Evolutionary conservation across 1,284 basidiomycete species (phyloP).

Genomic region (Puccinia hordei): DNA sequence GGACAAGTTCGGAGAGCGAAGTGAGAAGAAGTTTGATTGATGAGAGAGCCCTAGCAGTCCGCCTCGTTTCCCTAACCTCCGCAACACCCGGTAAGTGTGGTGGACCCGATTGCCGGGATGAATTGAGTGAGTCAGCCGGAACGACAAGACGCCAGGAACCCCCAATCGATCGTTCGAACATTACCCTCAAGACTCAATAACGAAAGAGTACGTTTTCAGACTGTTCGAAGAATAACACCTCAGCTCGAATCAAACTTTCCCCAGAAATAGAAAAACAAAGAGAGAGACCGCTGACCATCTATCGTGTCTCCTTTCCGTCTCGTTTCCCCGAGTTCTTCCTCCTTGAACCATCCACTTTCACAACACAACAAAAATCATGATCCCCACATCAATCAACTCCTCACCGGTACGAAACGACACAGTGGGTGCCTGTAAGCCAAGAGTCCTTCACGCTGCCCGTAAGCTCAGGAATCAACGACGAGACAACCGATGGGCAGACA

Average conservation of each 20-base stretch:
- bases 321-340: background rate
- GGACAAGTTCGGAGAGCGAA: too few species aligned
- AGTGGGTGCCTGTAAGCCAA: constrained; percentile 68
- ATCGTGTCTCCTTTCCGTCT: too few species aligned
- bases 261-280: background rate
- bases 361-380: background rate
- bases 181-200: background rate
- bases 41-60: constrained; percentile 30
- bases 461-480: constrained; percentile 93
- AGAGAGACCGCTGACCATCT: background rate
- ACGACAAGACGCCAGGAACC: background rate
- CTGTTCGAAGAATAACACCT: background rate
- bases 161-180: background rate
- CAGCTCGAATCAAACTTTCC: too few species aligned
- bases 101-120: too few species aligned
- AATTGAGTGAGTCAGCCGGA: too few species aligned
- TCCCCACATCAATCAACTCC: background rate
- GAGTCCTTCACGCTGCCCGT: constrained; percentile 98
- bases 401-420: background rate
- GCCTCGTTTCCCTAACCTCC: constrained; percentile 24
- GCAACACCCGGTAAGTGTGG: background rate
- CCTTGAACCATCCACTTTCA: background rate
- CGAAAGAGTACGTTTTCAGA: background rate
- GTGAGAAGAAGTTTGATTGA: too few species aligned
- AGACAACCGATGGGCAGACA: constrained; percentile 99